phyloP scores from a whole-genome alignment of 2,329 filamentous ascomycete species.

The Coleophoma cylindrospora region DNA sequence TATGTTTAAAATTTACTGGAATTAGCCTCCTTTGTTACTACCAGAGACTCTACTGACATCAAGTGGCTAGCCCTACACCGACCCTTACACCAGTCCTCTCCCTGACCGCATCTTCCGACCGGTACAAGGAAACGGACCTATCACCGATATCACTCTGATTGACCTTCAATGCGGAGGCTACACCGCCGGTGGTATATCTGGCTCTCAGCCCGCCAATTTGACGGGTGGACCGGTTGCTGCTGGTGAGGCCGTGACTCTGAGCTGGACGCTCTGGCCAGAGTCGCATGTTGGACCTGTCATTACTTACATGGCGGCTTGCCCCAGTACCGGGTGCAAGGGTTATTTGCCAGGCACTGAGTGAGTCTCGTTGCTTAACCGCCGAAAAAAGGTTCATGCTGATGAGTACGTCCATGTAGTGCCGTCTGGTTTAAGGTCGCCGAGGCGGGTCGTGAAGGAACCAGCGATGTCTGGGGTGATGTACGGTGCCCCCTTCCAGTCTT shows the following conservation, averaged over 20 bases:
- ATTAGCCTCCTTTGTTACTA: neutral
- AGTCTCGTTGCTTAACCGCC: too few species aligned
- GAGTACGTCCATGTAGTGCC: constrained; percentile 12
- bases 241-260: constrained; percentile 46
- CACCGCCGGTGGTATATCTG: constrained; percentile 40
- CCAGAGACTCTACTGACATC: constrained; percentile 17
- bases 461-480: neutral
- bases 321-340: constrained; percentile 40
- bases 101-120: constrained; percentile 50
- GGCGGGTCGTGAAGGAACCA: neutral
- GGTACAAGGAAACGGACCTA: constrained; percentile 53
- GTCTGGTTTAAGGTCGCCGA: constrained; percentile 5
- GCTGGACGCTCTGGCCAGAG: constrained; percentile 47
- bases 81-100: constrained; percentile 34
- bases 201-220: constrained; percentile 46
- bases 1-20: constrained; percentile 6
- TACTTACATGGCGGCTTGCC: constrained; percentile 55
- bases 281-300: constrained; percentile 43
- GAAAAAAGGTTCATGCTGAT: too few species aligned
- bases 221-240: constrained; percentile 49
- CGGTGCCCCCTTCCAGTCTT: neutral
- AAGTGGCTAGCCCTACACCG: constrained; percentile 29
- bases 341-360: constrained; percentile 38
- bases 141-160: constrained; percentile 44
- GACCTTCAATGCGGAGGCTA: constrained; percentile 54